phyloP scores from a whole-genome alignment of 2,329 filamentous ascomycete species.

The Fusarium duplospermum region DNA sequence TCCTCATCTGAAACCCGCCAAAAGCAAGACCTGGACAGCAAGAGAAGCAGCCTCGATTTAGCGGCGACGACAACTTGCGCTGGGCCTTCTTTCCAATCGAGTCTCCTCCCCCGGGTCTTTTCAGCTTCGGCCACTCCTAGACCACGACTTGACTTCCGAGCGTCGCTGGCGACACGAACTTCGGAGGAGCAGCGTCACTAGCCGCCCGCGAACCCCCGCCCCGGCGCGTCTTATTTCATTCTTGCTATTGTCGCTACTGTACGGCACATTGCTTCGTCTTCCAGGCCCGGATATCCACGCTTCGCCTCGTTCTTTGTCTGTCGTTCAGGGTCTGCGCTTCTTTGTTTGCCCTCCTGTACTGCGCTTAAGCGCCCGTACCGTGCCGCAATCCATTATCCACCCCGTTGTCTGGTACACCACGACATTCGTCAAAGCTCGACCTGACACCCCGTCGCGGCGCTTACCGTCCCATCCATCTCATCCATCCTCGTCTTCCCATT shows the following conservation, averaged over 20 bases:
- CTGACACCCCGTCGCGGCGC: conserved; percentile 35
- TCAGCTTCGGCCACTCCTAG: conserved; percentile 34
- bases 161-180: conserved; percentile 20
- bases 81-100: background rate
- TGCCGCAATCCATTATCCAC: conserved; percentile 38
- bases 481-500: conserved; percentile 29
- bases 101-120: background rate
- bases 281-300: conserved; percentile 18
- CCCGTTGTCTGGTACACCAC: conserved; percentile 23
- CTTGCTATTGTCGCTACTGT: conserved; percentile 9
- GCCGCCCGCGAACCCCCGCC: conserved; percentile 30
- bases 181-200: conserved; percentile 15
- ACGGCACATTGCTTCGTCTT: conserved; percentile 21
- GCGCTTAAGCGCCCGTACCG: conserved; percentile 36
- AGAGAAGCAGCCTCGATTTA: background rate
- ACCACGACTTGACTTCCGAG: conserved; percentile 26
- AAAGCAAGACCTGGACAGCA: background rate
- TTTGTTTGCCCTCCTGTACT: conserved; percentile 18
- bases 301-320: conserved; percentile 6
- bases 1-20: conserved; percentile 26
- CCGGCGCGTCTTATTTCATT: conserved; percentile 1
- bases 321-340: background rate
- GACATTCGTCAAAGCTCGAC: conserved; percentile 32
- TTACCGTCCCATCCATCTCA: conserved; percentile 30
- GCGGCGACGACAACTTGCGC: background rate